These are phyloP conservation scores for Jatropha multifida DNA, from an alignment of 441 rosid species.

Conservation along the genomic window DNA sequence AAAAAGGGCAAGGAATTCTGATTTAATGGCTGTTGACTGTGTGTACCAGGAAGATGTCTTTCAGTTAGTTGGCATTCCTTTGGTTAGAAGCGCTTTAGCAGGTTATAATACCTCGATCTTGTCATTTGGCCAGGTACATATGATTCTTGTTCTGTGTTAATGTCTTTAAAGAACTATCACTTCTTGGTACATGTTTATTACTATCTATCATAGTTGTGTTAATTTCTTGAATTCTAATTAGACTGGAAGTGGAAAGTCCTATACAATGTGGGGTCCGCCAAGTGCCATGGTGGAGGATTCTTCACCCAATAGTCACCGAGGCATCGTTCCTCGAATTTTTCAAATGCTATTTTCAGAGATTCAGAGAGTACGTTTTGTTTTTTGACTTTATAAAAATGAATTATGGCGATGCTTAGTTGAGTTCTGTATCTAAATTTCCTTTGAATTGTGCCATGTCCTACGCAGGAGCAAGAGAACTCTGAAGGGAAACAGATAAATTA, in stretches of 20 bases:
- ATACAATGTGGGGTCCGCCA: conserved; percentile 96
- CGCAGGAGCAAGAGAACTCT: conserved; percentile 65
- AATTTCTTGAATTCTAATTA: conserved; percentile 27
- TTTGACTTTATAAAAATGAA: not conserved
- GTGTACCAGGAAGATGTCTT: conserved; percentile 68
- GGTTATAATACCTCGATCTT: conserved; percentile 84
- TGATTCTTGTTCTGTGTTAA: not conserved
- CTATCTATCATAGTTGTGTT: not conserved
- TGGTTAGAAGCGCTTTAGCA: conserved; percentile 69
- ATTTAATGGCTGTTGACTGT: conserved; percentile 17
- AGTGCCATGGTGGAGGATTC: conserved; percentile 89
- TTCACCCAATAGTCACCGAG: conserved; percentile 68
- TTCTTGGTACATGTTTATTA: not conserved
- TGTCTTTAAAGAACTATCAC: not conserved
- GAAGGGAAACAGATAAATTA: conserved; percentile 69
- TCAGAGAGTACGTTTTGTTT: conserved; percentile 49
- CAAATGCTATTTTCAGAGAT: conserved; percentile 79
- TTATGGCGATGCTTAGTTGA: not conserved
- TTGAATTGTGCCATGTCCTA: not conserved
- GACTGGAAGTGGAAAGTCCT: conserved; percentile 97
- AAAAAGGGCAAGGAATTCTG: not conserved
- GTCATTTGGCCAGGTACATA: conserved; percentile 85
- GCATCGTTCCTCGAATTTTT: conserved; percentile 84
- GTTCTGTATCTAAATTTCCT: conserved; percentile 10
- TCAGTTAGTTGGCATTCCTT: conserved; percentile 68